A percentile compares a stretch with the other conserved stretches of the same genome.
These are phyloP conservation scores for Talaromyces borbonicus DNA, from an alignment of 495 filamentous ascomycete species.

Conservation along the genomic window DNA sequence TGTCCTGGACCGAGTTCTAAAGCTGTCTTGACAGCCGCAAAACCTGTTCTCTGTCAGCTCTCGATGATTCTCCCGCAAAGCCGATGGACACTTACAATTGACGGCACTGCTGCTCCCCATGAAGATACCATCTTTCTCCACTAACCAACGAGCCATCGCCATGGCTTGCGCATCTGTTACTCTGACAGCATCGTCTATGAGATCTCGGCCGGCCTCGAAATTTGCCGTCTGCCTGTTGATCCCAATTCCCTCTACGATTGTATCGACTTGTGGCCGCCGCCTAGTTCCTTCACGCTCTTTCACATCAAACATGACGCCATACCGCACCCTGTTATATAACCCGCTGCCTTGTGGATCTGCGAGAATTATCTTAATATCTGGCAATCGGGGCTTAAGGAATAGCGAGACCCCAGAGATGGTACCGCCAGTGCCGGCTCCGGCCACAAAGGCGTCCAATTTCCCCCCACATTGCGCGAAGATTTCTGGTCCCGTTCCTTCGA, in stretches of 20 bases:
- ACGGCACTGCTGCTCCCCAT: constrained; percentile 89
- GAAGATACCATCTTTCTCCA: constrained; percentile 94
- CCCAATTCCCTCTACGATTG: constrained; percentile 91
- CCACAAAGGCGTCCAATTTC: constrained; percentile 76
- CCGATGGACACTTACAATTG: constrained; percentile 57
- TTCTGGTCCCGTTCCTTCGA: constrained; percentile 76
- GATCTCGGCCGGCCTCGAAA: constrained; percentile 71
- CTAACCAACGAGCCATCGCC: constrained; percentile 88
- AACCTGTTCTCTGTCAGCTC: constrained; percentile 35
- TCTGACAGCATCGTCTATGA: constrained; percentile 82
- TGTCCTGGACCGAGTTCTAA: constrained; percentile 65
- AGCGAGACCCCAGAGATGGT: constrained; percentile 81
- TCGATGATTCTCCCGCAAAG: neutral
- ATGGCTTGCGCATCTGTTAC: constrained; percentile 89
- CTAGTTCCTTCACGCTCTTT: constrained; percentile 87
- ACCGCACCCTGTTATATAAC: constrained; percentile 77
- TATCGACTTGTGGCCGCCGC: constrained; percentile 83
- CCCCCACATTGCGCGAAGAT: constrained; percentile 72
- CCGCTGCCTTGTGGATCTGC: constrained; percentile 94
- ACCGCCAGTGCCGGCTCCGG: constrained; percentile 92
- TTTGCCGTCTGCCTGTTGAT: constrained; percentile 89
- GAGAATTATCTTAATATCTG: constrained; percentile 61
- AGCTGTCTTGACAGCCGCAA: constrained; percentile 77
- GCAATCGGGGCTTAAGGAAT: constrained; percentile 64
- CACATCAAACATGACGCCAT: constrained; percentile 89